Conservation (phyloP, 176 grass and related monocot genomes). For the Paspalum notatum region DNA sequence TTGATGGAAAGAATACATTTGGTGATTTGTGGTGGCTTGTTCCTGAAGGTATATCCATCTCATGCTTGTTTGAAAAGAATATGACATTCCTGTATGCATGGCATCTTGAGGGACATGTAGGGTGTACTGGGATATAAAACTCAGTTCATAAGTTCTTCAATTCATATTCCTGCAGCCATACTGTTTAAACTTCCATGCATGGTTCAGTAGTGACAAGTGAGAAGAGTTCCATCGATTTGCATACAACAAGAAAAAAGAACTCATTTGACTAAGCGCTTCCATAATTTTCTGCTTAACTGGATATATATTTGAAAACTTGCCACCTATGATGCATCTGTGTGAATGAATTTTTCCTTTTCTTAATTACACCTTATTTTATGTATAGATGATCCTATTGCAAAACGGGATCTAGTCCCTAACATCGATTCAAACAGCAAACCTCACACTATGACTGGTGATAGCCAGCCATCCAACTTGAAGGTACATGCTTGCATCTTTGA, state of each 20-base stretch:
- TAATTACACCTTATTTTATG: constrained; percentile 28
- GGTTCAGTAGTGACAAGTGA: not conserved
- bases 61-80: constrained; percentile 10
- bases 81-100: not conserved
- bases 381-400: constrained; percentile 91
- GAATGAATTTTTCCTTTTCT: constrained; percentile 12
- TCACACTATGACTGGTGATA: constrained; percentile 39
- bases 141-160: constrained; percentile 2
- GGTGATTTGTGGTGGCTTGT: constrained; percentile 98
- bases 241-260: constrained; percentile 24
- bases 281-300: constrained; percentile 1
- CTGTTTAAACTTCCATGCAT: constrained; percentile 13
- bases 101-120: constrained; percentile 11
- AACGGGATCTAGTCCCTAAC: constrained; percentile 54
- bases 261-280: not conserved
- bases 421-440: constrained; percentile 56
- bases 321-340: not conserved
- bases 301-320: not conserved
- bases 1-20: constrained; percentile 97
- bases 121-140: constrained; percentile 13
- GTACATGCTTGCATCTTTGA: constrained; percentile 42
- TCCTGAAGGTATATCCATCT: constrained; percentile 74
- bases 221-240: constrained; percentile 1
- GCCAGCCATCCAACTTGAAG: constrained; percentile 47
- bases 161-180: constrained; percentile 4